Evolutionary conservation across 2,329 filamentous ascomycete genomes (phyloP).

Genomic region (Penicillium occitanis): DNA sequence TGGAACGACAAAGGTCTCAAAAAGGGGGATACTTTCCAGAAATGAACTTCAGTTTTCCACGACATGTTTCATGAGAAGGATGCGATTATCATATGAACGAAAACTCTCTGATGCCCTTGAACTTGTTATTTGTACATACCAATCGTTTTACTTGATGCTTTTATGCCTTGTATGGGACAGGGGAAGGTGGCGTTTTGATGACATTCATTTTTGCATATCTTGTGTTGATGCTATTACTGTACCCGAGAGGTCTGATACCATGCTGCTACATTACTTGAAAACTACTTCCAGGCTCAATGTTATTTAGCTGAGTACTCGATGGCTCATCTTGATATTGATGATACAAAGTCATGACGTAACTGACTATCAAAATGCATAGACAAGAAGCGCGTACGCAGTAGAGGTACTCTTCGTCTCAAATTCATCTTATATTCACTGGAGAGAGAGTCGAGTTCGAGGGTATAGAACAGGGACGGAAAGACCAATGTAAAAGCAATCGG

Average conservation of each 20-base stretch:
- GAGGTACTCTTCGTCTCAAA: not conserved
- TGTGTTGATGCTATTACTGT: not conserved
- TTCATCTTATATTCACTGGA: not conserved
- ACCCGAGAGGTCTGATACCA: not conserved
- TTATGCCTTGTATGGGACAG: not conserved
- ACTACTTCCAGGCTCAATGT: not conserved
- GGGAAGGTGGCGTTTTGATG: not conserved
- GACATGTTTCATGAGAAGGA: not conserved
- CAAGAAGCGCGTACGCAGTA: too few species aligned
- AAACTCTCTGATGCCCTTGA: not conserved
- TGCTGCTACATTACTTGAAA: not conserved
- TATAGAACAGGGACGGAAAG: not conserved
- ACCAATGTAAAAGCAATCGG: not conserved
- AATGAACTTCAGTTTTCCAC: not conserved
- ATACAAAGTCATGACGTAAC: not conserved
- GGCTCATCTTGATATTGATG: too few species aligned
- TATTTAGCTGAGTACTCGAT: too few species aligned
- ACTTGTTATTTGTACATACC: conserved; percentile 4
- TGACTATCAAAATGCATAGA: not conserved
- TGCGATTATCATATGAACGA: not conserved
- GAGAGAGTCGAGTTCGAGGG: not conserved
- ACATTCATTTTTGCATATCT: not conserved
- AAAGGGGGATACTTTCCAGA: conserved; percentile 6
- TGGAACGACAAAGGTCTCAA: conserved; percentile 9
- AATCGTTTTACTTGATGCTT: not conserved